Percentiles rank a stretch among this genome's conserved stretches.
These are phyloP conservation scores for Hanseniaspora vineae DNA, from an alignment of 805 yeast species.

Conservation along the genomic window DNA sequence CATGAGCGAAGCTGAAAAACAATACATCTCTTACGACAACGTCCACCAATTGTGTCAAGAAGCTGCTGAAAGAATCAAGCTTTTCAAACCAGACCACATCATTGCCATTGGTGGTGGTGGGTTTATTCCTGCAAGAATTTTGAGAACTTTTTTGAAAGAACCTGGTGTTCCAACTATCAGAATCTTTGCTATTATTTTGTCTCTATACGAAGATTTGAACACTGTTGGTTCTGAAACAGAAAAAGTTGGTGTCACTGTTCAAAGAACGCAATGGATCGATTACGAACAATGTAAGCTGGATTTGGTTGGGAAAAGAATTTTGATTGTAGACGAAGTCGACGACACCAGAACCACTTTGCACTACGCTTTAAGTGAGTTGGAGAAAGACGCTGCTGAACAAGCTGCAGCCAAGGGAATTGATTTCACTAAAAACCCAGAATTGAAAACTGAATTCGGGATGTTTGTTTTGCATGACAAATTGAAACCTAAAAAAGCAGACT, in stretches of 20 bases:
- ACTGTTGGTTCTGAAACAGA: constrained; percentile 46
- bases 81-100: constrained; percentile 75
- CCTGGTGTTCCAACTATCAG: constrained; percentile 81
- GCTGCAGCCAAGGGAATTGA: constrained; percentile 39
- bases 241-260: constrained; percentile 50
- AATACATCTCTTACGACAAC: constrained; percentile 71
- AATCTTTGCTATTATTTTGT: constrained; percentile 88
- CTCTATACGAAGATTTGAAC: constrained; percentile 75
- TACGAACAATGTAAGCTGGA: constrained; percentile 47
- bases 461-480: constrained; percentile 69
- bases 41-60: constrained; percentile 64
- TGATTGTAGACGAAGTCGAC: constrained; percentile 76
- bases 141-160: constrained; percentile 82
- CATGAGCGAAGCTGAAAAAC: constrained; percentile 28
- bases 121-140: constrained; percentile 91
- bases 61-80: constrained; percentile 46
- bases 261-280: constrained; percentile 77
- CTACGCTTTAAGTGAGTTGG: constrained; percentile 62
- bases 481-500: constrained; percentile 58
- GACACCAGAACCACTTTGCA: constrained; percentile 78
- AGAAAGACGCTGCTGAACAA: constrained; percentile 56
- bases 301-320: constrained; percentile 54
- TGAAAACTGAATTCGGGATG: constrained; percentile 52
- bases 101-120: constrained; percentile 98
- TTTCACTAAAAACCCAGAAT: constrained; percentile 28